These are phyloP conservation scores for Phaeoacremonium minimum DNA, from an alignment of 2,329 filamentous ascomycete genomes.

Conservation along the genomic window DNA sequence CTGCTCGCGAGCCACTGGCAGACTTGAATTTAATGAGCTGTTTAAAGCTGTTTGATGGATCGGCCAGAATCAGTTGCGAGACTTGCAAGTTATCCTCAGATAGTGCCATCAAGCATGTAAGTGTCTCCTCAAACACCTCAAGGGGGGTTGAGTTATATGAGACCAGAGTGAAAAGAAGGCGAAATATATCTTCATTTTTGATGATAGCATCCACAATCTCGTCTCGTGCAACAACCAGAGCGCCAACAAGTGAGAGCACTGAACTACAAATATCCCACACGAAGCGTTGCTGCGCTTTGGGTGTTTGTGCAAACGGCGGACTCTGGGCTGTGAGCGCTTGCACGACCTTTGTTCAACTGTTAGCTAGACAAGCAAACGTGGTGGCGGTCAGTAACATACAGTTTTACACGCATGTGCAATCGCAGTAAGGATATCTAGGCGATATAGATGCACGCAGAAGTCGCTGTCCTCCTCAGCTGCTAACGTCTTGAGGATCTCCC, in stretches of 20 bases:
- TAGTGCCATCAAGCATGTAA: slow-evolving; percentile 53
- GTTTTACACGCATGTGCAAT: slow-evolving; percentile 25
- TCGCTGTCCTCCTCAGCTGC: slow-evolving; percentile 61
- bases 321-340: slow-evolving; percentile 35
- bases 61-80: slow-evolving; percentile 47
- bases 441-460: slow-evolving; percentile 62
- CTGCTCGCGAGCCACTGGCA: slow-evolving; percentile 40
- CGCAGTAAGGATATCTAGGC: slow-evolving; percentile 57
- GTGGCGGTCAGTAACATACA: slow-evolving; percentile 5
- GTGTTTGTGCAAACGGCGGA: slow-evolving; percentile 37
- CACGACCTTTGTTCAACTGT: slow-evolving; percentile 20
- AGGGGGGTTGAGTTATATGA: slow-evolving; percentile 31
- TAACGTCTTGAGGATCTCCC: slow-evolving; percentile 60
- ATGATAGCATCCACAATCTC: slow-evolving; percentile 55
- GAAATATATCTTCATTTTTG: slow-evolving; percentile 40
- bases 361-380: slow-evolving; percentile 6
- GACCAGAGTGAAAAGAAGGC: slow-evolving; percentile 51
- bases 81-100: slow-evolving; percentile 56
- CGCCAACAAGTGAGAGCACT: slow-evolving; percentile 46
- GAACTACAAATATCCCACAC: slow-evolving; percentile 51
- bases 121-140: slow-evolving; percentile 39
- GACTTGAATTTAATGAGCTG: slow-evolving; percentile 44
- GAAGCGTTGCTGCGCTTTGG: slow-evolving; percentile 48
- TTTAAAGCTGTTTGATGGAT: slow-evolving; percentile 42
- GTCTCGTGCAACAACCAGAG: slow-evolving; percentile 54